phyloP scores from a whole-genome alignment of 1,139 yeast species.

The Taphrina betulina region DNA sequence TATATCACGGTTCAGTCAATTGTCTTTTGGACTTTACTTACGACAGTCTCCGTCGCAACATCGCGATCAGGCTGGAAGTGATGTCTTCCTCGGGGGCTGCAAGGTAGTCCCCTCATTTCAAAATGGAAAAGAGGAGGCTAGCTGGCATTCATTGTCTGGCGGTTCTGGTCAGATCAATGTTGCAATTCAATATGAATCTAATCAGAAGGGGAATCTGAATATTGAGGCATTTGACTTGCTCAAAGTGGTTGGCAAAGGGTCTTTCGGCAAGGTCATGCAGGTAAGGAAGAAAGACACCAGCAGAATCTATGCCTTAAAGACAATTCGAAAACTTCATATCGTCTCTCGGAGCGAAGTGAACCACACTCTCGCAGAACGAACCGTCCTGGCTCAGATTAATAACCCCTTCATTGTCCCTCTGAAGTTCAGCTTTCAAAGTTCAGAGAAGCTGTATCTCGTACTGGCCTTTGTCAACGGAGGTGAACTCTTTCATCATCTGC shows the following conservation, averaged over 20 bases:
- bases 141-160: slow-evolving; percentile 44
- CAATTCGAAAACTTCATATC: slow-evolving; percentile 88
- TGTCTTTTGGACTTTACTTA: slow-evolving; percentile 33
- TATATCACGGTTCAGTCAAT: slow-evolving; percentile 28
- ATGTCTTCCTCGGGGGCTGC: slow-evolving; percentile 47
- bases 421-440: slow-evolving; percentile 93
- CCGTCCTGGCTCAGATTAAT: slow-evolving; percentile 86
- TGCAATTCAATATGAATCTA: slow-evolving; percentile 75
- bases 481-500: slow-evolving; percentile 91
- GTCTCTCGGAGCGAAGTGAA: slow-evolving; percentile 93
- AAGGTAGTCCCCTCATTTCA: slow-evolving; percentile 40
- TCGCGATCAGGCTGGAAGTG: slow-evolving; percentile 37
- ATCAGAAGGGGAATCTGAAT: slow-evolving; percentile 65
- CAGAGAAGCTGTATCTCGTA: slow-evolving; percentile 86
- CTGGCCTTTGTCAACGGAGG: slow-evolving; percentile 96
- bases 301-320: slow-evolving; percentile 89
- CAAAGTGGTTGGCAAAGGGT: slow-evolving; percentile 95
- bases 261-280: slow-evolving; percentile 98
- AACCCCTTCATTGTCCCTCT: slow-evolving; percentile 98
- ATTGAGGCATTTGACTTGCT: slow-evolving; percentile 90
- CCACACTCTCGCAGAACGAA: slow-evolving; percentile 93
- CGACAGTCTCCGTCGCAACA: slow-evolving; percentile 22
- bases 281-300: slow-evolving; percentile 92
- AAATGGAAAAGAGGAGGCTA: slow-evolving; percentile 39
- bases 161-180: slow-evolving; percentile 53